Conservation (phyloP, 768 basidiomycete genomes). For the Phylloporus sp. region DNA sequence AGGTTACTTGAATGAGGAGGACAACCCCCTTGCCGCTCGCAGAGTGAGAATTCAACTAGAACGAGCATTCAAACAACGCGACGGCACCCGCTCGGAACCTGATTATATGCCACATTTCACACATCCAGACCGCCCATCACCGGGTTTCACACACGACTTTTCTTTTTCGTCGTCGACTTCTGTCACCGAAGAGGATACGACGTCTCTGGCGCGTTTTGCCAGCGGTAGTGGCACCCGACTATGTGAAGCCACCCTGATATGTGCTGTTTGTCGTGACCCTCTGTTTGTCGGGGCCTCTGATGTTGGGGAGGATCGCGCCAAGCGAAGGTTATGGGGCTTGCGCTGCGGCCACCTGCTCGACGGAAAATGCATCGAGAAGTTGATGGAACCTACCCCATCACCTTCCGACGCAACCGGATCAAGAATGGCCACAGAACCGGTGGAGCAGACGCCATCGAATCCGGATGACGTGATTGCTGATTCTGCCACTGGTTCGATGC, state of each 20-base stretch:
- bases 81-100: conserved; percentile 21
- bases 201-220: conserved; percentile 14
- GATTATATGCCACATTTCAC: conserved; percentile 61
- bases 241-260: conserved; percentile 49
- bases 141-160: conserved; percentile 72
- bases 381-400: conserved; percentile 43
- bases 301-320: conserved; percentile 42
- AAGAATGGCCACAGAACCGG: conserved; percentile 9
- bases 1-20: conserved; percentile 15
- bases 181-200: conserved; percentile 44
- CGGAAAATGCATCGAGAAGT: conserved; percentile 61
- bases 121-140: conserved; percentile 48
- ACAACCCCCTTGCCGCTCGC: conserved; percentile 4
- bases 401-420: conserved; percentile 7
- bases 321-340: conserved; percentile 60
- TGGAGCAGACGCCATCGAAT: neutral
- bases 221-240: conserved; percentile 24
- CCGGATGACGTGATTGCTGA: conserved; percentile 31
- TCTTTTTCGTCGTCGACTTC: conserved; percentile 32
- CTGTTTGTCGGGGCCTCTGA: conserved; percentile 50
- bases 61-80: conserved; percentile 20
- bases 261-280: conserved; percentile 62
- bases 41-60: conserved; percentile 21
- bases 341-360: conserved; percentile 77
- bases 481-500: conserved; percentile 37